Conservation (phyloP, 2,329 filamentous ascomycete species). For the Akanthomyces uredinophilus region DNA sequence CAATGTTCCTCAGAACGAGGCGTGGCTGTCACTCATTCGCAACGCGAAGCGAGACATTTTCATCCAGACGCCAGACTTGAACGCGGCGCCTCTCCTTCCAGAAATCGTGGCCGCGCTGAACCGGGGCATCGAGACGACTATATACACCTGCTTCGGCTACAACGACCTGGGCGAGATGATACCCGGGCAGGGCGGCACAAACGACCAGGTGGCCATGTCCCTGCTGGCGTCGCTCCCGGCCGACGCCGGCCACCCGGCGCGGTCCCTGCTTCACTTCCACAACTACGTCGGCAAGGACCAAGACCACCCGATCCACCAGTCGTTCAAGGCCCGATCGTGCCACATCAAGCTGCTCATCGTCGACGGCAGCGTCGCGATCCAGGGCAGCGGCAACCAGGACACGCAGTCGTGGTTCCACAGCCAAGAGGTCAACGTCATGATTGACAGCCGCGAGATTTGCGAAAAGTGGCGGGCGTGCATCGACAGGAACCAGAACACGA, state of each 20-base stretch:
- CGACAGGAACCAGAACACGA: slow-evolving; percentile 63
- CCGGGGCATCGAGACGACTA: slow-evolving; percentile 61
- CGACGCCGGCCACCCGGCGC: slow-evolving; percentile 30
- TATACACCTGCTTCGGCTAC: slow-evolving; percentile 72
- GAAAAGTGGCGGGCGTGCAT: slow-evolving; percentile 57
- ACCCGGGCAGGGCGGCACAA: slow-evolving; percentile 69
- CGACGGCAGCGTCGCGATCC: slow-evolving; percentile 62
- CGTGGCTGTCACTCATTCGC: slow-evolving; percentile 64
- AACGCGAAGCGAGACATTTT: slow-evolving; percentile 62
- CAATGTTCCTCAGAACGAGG: slow-evolving; percentile 68
- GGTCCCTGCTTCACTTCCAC: slow-evolving; percentile 48
- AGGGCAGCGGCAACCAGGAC: slow-evolving; percentile 75
- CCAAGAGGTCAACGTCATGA: slow-evolving; percentile 72
- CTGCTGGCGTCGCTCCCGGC: slow-evolving; percentile 52
- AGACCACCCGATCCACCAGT: slow-evolving; percentile 59
- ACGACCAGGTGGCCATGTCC: slow-evolving; percentile 62
- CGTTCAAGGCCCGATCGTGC: slow-evolving; percentile 60
- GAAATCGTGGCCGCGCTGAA: slow-evolving; percentile 60
- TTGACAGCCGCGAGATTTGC: slow-evolving; percentile 61
- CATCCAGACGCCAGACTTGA: slow-evolving; percentile 73
- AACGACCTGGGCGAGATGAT: slow-evolving; percentile 74
- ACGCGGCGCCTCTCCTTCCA: slow-evolving; percentile 61
- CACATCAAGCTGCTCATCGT: slow-evolving; percentile 75
- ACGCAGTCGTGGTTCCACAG: slow-evolving; percentile 76
- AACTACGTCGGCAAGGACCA: slow-evolving; percentile 75